A percentile compares a stretch with the other conserved stretches of the same genome.
Evolutionary conservation across 1,284 basidiomycete genomes (phyloP).

Genomic region (Ganoderma lucidum): DNA sequence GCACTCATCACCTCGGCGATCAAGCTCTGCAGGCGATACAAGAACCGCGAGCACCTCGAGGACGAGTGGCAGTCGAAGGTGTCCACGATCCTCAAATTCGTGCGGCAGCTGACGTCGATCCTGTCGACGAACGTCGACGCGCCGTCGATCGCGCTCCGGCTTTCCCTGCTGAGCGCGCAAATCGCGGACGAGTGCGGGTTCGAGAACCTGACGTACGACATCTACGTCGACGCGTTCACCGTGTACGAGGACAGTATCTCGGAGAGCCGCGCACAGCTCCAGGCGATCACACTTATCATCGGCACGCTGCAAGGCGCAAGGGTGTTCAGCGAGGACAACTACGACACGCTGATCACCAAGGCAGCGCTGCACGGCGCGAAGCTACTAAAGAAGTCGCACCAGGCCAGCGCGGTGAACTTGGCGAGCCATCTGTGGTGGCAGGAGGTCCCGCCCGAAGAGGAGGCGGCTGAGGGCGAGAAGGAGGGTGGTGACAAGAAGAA

Average conservation of each 20-base stretch:
- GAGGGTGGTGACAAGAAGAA: conserved; percentile 46
- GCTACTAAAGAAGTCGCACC: conserved; percentile 95
- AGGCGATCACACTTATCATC: conserved; percentile 93
- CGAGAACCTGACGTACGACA: conserved; percentile 93
- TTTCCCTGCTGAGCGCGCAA: conserved; percentile 95
- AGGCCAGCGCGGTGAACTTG: conserved; percentile 91
- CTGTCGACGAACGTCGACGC: conserved; percentile 92
- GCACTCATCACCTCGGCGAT: conserved; percentile 91
- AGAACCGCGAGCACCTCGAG: conserved; percentile 77
- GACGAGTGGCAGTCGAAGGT: conserved; percentile 86
- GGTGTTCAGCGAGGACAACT: conserved; percentile 91
- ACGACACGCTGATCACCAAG: conserved; percentile 95
- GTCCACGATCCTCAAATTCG: conserved; percentile 88
- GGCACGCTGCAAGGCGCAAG: conserved; percentile 84
- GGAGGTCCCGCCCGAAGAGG: conserved; percentile 56
- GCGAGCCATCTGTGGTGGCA: conserved; percentile 99
- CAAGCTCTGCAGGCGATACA: conserved; percentile 90
- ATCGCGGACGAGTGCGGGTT: conserved; percentile 93
- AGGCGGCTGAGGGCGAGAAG: conserved; percentile 40
- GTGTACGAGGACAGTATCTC: conserved; percentile 97
- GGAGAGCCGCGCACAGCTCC: conserved; percentile 90
- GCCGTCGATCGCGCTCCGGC: conserved; percentile 86
- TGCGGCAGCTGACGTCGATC: conserved; percentile 90
- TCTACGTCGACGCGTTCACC: conserved; percentile 95
- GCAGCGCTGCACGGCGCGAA: conserved; percentile 94